Evolutionary conservation across 2,329 filamentous ascomycete genomes (phyloP), one percentile per base, ranked within the genome.

Genomic region (Pyricularia grisea): DNA sequence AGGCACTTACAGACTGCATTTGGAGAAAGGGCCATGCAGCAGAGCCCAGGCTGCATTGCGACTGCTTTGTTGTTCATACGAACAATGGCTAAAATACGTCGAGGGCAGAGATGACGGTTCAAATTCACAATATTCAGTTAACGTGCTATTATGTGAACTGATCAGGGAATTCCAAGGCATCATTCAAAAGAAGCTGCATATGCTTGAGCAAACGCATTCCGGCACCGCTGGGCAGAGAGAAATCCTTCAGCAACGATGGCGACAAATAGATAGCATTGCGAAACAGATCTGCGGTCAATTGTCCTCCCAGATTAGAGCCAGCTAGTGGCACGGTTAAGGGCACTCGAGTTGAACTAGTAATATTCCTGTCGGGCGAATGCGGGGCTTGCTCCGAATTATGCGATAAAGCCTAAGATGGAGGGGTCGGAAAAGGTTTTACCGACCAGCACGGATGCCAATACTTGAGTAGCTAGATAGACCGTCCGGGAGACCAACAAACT

Each of bases 1-100:
- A 71, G 84, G 81, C 0, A 79, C 79, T 4, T 88, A 86, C 72
- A 78, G 83, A 68, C 76, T 88, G 6, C 86, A 88, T 72, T 72
- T 75, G 3, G 77, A 82, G 11, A 81, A 76, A 6, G 81, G 83
- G 14, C 28, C 17, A 20, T 88, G 86, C 74, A 83, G 87, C 73
- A 78, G 85, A 20, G 87, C 86, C 1, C 82, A 87, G 73, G 83
- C 86, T 12, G 86, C 84, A 5, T 72, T 87, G 65, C 74, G 85
- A 65, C 68, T 81, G 61, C 50, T 83, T 31, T 72, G 71, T 30
- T 65, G 63, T 65, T 14, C 17, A 20, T 30, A 30, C 1, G 28
- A 30, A 23, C 9, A 33, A n/a, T 65, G 63, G 63, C 28, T 31
- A 33, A 17, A 11, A 17, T 65, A 31, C 33, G 17, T 65, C 28